phyloP scores from a whole-genome alignment of 1,139 yeast species.

The Hanseniaspora uvarum region DNA sequence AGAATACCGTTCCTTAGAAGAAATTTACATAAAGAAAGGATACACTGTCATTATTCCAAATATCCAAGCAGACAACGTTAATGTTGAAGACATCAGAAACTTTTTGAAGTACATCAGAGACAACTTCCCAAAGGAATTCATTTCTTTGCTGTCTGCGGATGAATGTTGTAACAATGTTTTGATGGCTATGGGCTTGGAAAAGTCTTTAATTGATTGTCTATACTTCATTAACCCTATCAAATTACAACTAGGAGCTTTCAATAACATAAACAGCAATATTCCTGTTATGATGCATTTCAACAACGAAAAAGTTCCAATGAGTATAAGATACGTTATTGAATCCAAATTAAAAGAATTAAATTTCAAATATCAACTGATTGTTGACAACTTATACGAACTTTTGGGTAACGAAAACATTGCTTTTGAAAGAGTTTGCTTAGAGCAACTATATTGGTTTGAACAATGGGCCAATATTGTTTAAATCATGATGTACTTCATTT shows the following conservation, averaged over 20 bases:
- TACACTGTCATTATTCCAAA: conserved; percentile 16
- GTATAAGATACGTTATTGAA: conserved; percentile 16
- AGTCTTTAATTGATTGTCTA: conserved; percentile 6
- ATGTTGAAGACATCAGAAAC: conserved; percentile 1
- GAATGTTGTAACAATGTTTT: conserved; percentile 5
- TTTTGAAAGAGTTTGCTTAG: conserved; percentile 16
- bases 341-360: conserved; percentile 13
- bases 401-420: conserved; percentile 13
- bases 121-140: conserved; percentile 3
- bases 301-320: conserved; percentile 16
- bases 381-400: conserved; percentile 11
- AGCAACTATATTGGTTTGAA: conserved; percentile 16
- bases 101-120: conserved; percentile 11
- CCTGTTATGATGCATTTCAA: conserved; percentile 17
- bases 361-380: conserved; percentile 16
- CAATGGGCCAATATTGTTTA: conserved; percentile 7
- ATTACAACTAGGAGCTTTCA: conserved; percentile 2
- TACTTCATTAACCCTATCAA: conserved; percentile 15
- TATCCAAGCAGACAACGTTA: neutral
- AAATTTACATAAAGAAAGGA: conserved; percentile 13
- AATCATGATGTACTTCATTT: neutral
- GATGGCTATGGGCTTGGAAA: neutral
- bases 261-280: conserved; percentile 3
- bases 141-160: conserved; percentile 11
- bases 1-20: conserved; percentile 11